Evolutionary conservation across 164 flowering plant genomes (phyloP).

Genomic region (Nymphaea thermarum): DNA sequence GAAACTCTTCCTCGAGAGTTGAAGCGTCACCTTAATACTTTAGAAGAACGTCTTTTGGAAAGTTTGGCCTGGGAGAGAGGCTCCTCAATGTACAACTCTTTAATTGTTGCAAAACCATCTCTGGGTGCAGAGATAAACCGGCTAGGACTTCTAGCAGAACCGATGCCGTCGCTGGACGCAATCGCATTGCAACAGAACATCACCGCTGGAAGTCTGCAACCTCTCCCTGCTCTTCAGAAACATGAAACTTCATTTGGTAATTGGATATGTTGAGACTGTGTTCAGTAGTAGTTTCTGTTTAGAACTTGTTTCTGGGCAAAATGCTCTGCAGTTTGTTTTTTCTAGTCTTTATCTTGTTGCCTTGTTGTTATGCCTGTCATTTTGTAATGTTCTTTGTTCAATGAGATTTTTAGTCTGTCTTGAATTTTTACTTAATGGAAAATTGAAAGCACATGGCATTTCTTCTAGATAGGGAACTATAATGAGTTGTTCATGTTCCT

Average conservation of each 20-base stretch:
- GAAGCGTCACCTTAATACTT: slow-evolving; percentile 79
- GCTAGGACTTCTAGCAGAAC: slow-evolving; percentile 79
- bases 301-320: neutral
- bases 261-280: neutral
- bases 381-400: no score
- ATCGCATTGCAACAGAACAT: slow-evolving; percentile 63
- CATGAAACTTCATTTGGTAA: slow-evolving; percentile 49
- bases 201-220: slow-evolving; percentile 43
- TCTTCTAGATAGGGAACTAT: no score
- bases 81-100: slow-evolving; percentile 94
- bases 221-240: slow-evolving; percentile 40
- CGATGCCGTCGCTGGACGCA: slow-evolving; percentile 96
- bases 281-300: no score
- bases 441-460: no score
- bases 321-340: no score
- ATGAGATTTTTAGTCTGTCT: no score
- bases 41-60: slow-evolving; percentile 92
- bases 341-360: neutral
- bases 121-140: slow-evolving; percentile 70
- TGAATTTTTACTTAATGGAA: no score
- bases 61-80: slow-evolving; percentile 99
- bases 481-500: no score
- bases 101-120: slow-evolving; percentile 74
- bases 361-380: no score
- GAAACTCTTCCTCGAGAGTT: slow-evolving; percentile 93